Evolutionary conservation across 2,329 filamentous ascomycete genomes (phyloP), one percentile per base, ranked within the genome.

Genomic region (Hyphodiscus sp.): DNA sequence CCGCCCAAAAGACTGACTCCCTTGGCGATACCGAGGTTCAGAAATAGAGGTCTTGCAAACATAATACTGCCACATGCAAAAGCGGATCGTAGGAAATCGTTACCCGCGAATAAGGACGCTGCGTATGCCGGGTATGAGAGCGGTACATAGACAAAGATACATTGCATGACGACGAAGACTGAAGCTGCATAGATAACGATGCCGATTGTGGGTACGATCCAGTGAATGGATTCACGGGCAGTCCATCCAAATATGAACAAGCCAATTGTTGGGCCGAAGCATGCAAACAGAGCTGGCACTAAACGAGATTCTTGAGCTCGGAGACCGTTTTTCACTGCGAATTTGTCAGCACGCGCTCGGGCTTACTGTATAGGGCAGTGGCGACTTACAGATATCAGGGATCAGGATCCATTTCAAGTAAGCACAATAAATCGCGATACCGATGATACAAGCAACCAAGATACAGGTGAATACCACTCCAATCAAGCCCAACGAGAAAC

Each of bases 161-260:
- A 79, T 67, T 82, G 79, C 70, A 81, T 74, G 50, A 82, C 70
- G 53, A 80, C 61, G 61, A 81, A 81, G 42, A 74, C 76, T 2
- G 69, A 70, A 16, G 70, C 74, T 43, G 72, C 74, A 65, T 80
- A 81, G 51, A 82, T 68, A 43, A 70, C 74, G 63, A 82, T 80
- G 57, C 79, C 80, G 19, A 81, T 74, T 15, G 76, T 79, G 7
- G 76, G 60, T 1, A 70, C 78, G 54, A 81, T 77, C 79, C 79
- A 82, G 61, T 78, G 78, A 51, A 80, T 72, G 7, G 67, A 67
- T 0, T 72, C 68, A n/a, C 71, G 71, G 18, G 76, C 74, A 0
- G 80, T 80, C 79, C 79, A 82, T 18, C 52, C 78, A 57, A 79
- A 82, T 54, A 83, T 65, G 71, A 84, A 83, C 18, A 84, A 71